Evolutionary conservation across 1,284 basidiomycete species (phyloP), one percentile per base, ranked within the genome.

Genomic region (Moesziomyces aphidis): DNA sequence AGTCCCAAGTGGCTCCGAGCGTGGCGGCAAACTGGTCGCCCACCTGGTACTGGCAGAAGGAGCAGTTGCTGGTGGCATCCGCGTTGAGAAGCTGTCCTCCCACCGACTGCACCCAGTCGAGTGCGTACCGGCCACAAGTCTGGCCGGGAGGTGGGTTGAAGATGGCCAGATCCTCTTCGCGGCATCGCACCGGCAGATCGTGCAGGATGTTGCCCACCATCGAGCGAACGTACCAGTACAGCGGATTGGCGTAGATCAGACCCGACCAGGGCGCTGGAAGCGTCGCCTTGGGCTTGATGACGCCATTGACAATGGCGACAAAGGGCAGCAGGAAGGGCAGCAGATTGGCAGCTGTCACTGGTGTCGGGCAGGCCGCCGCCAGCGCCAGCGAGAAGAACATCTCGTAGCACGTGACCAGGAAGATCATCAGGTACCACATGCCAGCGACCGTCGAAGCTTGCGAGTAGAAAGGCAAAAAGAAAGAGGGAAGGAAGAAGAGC

Each of bases 291-390:
- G 82, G 82, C 42, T 80, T 73, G 42, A 83, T 79, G 61, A 83
- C 79, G 49, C 82, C 82, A 48, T 79, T 79, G 64, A 77, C 86
- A 50, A 88, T 82, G 36, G 85, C 80, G 55, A 85, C 69, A 45
- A 83, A 80, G 10, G 82, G 78, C 42, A 83, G 76, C 50, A 82
- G 67, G 59, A 82, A 81, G 0, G 82, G 81, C n/a, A 83, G 68
- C 53, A 82, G 59, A 49, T 82, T 79, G 50, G 80, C 73, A 2
- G 82, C 79, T 1, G 73, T 79, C 49, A 82, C 76, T 0, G 82
- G 81, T 17, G 80, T 81, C 6, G 80, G 75, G 24, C 78, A 81
- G 24, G 75, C 61, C 19, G 78, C 79, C 0, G 81, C 80, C 39
- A 83, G 73, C 15, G 80, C 68, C 28, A 82, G 65, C 11, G 79